Evolutionary conservation across 495 filamentous ascomycete species (phyloP), one percentile per base, ranked within the genome.

Genomic region (Aspergillus indologenus): DNA sequence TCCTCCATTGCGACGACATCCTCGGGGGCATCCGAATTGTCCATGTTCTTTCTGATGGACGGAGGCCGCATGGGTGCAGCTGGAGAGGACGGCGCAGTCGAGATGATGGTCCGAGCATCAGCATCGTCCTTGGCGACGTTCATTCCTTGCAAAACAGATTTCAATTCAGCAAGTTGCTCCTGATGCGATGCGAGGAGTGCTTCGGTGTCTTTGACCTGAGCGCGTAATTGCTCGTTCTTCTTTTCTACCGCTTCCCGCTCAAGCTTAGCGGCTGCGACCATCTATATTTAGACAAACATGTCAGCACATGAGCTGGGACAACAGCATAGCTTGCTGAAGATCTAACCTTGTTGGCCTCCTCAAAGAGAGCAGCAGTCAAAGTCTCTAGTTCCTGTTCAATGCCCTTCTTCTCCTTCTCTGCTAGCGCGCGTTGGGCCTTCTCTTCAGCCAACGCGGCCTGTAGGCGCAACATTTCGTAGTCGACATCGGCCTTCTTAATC

Each of bases 91-190:
- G 82, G 94, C 64, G 80, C 85, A 48, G 85, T 88, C 43, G 80
- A 87, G 60, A 64, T 72, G 46, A 73, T 74, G 21, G 80, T 82
- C 61, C 75, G 87, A 23, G 72, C 67, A 23, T 89, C 85, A 44
- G 74, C 61, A 40, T 87, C 90, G 59, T 92, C 90, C 53, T 82
- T 83, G 58, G 90, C 85, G 42, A 79, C 73, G n/a, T 81, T 82
- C 85, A 96, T 90, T 52, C 86, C 82, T 76, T 96, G 90, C 88
- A 98, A 90, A 56, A 95, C 90, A 7, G 81, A 79, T 70, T 98
- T 98, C 44, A 98, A 81, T 71, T 98, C 89, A 8, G 87, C 82
- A 11, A 98, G 81, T 71, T 98, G 94, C 67, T 98, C 91, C 68
- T 96, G 93, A 58, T 96, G 92, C 8, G 89, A 94, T 44, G 84